Evolutionary conservation across 176 grass and related monocot genomes (phyloP).

Genomic region (Raddia guianensis): DNA sequence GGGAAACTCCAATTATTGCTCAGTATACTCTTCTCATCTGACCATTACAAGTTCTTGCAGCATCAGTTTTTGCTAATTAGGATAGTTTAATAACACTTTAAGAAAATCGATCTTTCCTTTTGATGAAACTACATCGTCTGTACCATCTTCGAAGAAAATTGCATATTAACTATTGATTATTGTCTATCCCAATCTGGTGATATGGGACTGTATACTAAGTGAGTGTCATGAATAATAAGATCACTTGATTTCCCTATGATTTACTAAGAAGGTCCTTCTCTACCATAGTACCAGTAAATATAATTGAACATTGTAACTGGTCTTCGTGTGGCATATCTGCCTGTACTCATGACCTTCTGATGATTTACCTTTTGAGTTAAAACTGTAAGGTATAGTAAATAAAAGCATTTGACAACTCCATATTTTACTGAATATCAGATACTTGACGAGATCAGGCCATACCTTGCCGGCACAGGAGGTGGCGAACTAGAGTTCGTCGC

Average conservation of each 20-base stretch:
- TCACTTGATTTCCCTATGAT: not conserved
- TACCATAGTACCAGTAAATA: not conserved
- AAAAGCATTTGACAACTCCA: not conserved
- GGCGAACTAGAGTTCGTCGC: constrained; percentile 60
- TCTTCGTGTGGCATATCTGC: not conserved
- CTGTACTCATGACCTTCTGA: not conserved
- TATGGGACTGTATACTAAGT: not conserved
- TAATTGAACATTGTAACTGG: not conserved
- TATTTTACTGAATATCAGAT: constrained; percentile 43
- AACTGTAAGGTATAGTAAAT: not conserved
- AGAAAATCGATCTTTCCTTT: not conserved
- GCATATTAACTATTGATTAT: not conserved
- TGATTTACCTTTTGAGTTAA: not conserved
- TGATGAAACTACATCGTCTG: not conserved
- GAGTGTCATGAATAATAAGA: not conserved
- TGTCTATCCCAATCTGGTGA: not conserved
- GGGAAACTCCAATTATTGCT: not conserved
- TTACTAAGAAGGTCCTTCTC: not conserved
- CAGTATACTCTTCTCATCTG: not conserved
- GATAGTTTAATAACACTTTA: not conserved
- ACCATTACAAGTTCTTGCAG: not conserved
- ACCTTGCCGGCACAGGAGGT: constrained; percentile 72
- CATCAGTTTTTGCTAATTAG: not conserved
- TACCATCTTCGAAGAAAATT: not conserved
- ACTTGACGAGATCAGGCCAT: constrained; percentile 79